Evolutionary conservation across 805 yeast species (phyloP).

Genomic region (Vanderwaltozyma verrucispora): DNA sequence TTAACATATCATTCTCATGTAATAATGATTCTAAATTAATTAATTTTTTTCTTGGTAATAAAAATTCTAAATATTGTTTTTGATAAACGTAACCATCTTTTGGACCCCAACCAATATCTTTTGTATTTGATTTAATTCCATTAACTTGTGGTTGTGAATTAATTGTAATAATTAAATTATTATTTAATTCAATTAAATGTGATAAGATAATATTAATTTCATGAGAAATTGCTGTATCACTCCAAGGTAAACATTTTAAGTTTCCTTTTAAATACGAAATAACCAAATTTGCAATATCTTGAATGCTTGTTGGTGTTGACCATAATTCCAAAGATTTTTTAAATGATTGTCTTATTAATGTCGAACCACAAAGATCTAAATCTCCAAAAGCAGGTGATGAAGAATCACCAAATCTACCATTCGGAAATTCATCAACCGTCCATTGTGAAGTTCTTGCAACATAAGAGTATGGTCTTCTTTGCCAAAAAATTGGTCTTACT

Average conservation of each 20-base stretch:
- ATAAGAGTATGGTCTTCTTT: slow-evolving; percentile 83
- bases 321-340: slow-evolving; percentile 74
- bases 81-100: slow-evolving; percentile 86
- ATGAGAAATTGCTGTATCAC: slow-evolving; percentile 75
- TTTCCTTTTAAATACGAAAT: slow-evolving; percentile 62
- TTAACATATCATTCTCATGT: slow-evolving; percentile 40
- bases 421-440: slow-evolving; percentile 85
- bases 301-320: slow-evolving; percentile 62
- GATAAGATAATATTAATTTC: slow-evolving; percentile 58
- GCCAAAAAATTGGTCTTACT: slow-evolving; percentile 95
- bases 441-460: slow-evolving; percentile 83
- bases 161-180: slow-evolving; percentile 63
- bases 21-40: slow-evolving; percentile 21
- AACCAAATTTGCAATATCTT: slow-evolving; percentile 55
- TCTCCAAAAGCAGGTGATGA: slow-evolving; percentile 96
- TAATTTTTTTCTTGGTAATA: slow-evolving; percentile 47
- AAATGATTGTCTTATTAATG: slow-evolving; percentile 72
- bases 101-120: slow-evolving; percentile 91
- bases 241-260: slow-evolving; percentile 80
- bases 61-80: slow-evolving; percentile 83
- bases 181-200: slow-evolving; percentile 53
- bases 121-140: slow-evolving; percentile 62
- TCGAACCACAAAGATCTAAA: slow-evolving; percentile 69
- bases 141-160: slow-evolving; percentile 93
- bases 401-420: slow-evolving; percentile 98